Conservation (phyloP, 306 rosid genomes). For the Quercus bicolor region DNA sequence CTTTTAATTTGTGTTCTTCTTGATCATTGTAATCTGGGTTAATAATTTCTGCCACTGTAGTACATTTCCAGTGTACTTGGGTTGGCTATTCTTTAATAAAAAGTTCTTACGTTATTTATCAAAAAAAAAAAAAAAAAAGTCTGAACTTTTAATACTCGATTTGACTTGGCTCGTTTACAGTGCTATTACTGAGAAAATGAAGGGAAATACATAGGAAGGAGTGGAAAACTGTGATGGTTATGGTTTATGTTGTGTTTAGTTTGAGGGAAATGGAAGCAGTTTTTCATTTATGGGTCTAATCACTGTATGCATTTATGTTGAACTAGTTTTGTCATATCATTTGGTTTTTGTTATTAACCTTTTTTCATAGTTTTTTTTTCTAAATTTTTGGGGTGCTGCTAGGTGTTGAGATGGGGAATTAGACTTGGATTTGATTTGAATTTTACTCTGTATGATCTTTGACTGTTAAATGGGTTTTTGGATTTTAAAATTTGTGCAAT, state of each 20-base stretch:
- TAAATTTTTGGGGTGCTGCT: neutral
- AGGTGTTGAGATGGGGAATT: neutral
- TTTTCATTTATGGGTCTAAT: too few species aligned
- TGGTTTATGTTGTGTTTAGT: neutral
- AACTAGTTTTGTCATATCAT: too few species aligned
- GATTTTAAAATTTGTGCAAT: slow-evolving; percentile 10
- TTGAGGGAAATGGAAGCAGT: neutral
- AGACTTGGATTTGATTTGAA: neutral
- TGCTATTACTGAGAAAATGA: neutral
- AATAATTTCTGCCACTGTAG: too few species aligned
- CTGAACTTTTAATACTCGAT: too few species aligned
- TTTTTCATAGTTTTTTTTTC: neutral
- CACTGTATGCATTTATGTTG: too few species aligned
- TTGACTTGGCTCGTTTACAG: too few species aligned
- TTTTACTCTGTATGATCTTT: neutral
- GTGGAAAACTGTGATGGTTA: neutral
- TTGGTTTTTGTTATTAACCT: neutral
- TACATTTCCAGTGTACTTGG: too few species aligned
- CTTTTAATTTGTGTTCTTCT: too few species aligned
- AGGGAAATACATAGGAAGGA: neutral
- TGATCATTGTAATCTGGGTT: too few species aligned
- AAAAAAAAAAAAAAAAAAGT: too few species aligned
- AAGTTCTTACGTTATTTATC: too few species aligned
- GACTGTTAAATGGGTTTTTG: neutral
- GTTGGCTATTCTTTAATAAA: too few species aligned